Percentiles rank a stretch among this genome's conserved stretches.
Conservation (phyloP, 768 basidiomycete species). For the Lactarius vividus region DNA sequence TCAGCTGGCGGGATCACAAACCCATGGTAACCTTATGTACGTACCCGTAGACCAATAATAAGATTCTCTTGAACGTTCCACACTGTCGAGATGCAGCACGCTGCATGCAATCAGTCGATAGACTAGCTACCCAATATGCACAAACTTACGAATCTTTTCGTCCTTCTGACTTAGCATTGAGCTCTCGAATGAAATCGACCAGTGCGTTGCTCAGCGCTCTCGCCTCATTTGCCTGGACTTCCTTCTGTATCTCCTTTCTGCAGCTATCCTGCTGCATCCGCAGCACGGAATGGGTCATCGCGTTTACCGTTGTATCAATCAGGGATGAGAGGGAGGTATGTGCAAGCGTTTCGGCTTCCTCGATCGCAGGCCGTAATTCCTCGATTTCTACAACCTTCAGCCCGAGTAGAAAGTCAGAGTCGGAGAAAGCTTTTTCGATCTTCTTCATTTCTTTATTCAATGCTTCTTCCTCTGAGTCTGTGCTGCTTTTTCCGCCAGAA, state of each 20-base stretch:
- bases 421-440: not conserved
- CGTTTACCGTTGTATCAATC: not conserved
- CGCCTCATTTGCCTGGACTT: not conserved
- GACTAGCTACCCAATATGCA: not conserved
- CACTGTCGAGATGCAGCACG: not conserved
- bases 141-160: not conserved
- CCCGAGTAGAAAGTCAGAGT: conserved; percentile 11
- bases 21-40: not conserved
- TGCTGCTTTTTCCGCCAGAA: not conserved
- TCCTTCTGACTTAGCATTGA: not conserved
- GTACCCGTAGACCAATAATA: not conserved
- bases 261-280: conserved; percentile 11
- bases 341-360: not conserved
- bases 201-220: not conserved
- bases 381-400: conserved; percentile 4
- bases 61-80: not conserved
- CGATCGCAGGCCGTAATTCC: not conserved
- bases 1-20: not conserved
- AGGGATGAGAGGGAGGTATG: not conserved
- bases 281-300: not conserved
- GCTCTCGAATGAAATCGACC: not conserved
- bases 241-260: not conserved
- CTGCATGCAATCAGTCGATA: not conserved
- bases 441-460: conserved; percentile 12
- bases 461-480: not conserved